Evolutionary conservation across 106 monocot species (phyloP).

Genomic region (Alisma plantagoaquatica): DNA sequence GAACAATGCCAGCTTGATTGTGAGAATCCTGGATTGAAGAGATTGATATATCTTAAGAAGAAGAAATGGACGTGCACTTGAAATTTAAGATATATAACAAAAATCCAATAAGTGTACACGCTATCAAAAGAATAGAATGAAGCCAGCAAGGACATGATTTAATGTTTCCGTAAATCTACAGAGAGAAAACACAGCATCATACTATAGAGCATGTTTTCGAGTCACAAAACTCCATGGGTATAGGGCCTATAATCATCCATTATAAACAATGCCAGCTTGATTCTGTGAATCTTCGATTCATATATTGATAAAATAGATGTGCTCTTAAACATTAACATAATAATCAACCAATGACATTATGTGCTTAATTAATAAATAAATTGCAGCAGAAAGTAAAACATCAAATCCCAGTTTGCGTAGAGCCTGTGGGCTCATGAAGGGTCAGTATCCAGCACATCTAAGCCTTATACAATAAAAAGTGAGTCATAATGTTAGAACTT

Average conservation of each 20-base stretch:
- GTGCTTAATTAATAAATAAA: neutral
- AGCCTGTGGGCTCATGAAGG: too few relatives aligned
- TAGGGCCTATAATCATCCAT: conserved; percentile 78
- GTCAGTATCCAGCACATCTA: too few relatives aligned
- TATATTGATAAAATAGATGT: neutral
- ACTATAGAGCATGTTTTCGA: conserved; percentile 85
- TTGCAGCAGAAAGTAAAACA: too few relatives aligned
- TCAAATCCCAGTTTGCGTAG: too few relatives aligned
- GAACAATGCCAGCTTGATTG: conserved; percentile 95
- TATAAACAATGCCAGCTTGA: conserved; percentile 89
- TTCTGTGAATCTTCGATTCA: conserved; percentile 19
- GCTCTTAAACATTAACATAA: neutral
- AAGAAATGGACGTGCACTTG: neutral
- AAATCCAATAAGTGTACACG: too few relatives aligned
- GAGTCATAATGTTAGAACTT: too few relatives aligned
- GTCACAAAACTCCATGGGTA: conserved; percentile 79
- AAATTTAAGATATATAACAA: too few relatives aligned
- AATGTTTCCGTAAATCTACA: conserved; percentile 92
- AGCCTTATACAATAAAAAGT: too few relatives aligned
- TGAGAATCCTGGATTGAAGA: conserved; percentile 44
- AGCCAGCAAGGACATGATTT: conserved; percentile 27
- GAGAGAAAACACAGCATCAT: conserved; percentile 96
- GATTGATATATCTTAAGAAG: neutral
- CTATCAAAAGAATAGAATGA: neutral
- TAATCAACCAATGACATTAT: neutral